These are phyloP conservation scores for Alternaria angustiovoidea DNA, from an alignment of 2,329 filamentous ascomycete species.

Conservation along the genomic window DNA sequence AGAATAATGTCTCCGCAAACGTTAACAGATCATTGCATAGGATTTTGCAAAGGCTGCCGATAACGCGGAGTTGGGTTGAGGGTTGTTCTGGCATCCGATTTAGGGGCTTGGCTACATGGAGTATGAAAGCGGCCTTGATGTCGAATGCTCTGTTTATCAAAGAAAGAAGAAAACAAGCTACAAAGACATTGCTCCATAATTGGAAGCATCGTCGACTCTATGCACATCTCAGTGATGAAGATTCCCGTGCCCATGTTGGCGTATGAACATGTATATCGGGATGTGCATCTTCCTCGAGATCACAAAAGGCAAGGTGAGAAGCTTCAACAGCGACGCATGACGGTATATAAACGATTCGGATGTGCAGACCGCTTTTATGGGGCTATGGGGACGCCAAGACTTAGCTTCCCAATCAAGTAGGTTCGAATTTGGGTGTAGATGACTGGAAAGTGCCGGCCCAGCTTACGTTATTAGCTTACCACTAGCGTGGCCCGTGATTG, in stretches of 20 bases:
- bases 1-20: slow-evolving; percentile 16
- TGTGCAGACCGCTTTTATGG: slow-evolving; percentile 8
- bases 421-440: slow-evolving; percentile 4
- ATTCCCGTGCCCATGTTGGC: background rate
- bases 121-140: slow-evolving; percentile 34
- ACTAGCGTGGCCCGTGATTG: slow-evolving; percentile 26
- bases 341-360: background rate
- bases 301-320: background rate
- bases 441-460: background rate
- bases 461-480: slow-evolving; percentile 20
- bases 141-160: slow-evolving; percentile 24
- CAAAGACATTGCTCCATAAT: background rate
- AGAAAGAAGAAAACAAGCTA: background rate
- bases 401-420: slow-evolving; percentile 2
- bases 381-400: slow-evolving; percentile 10
- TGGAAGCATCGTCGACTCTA: background rate
- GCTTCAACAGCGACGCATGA: background rate
- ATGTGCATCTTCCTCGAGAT: background rate
- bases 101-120: slow-evolving; percentile 32
- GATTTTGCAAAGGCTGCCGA: slow-evolving; percentile 11
- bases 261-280: background rate
- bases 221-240: background rate
- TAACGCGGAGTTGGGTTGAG: slow-evolving; percentile 13
- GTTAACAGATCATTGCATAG: slow-evolving; percentile 13
- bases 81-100: slow-evolving; percentile 36